Evolutionary conservation across 495 filamentous ascomycete genomes (phyloP).

Genomic region (Penicillium soppii): DNA sequence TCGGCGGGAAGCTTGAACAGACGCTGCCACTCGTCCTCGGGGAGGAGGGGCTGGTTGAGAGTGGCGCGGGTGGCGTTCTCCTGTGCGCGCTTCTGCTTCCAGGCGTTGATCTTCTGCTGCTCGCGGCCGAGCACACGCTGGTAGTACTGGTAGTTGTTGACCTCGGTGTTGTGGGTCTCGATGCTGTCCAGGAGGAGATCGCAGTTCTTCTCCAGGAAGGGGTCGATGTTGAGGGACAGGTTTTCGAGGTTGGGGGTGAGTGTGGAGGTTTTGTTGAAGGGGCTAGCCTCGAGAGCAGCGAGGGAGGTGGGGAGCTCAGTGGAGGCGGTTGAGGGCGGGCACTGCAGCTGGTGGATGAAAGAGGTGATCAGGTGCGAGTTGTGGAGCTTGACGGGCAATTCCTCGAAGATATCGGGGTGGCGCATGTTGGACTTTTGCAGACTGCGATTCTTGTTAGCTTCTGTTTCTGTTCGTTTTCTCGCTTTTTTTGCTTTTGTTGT

Average conservation of each 20-base stretch:
- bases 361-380: constrained; percentile 96
- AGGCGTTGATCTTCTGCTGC: constrained; percentile 92
- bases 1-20: constrained; percentile 96
- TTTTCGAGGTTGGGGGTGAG: constrained; percentile 84
- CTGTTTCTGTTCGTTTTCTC: no score
- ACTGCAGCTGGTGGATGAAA: constrained; percentile 85
- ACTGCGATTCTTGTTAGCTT: constrained; percentile 45
- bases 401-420: constrained; percentile 90
- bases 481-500: not conserved
- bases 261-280: constrained; percentile 49
- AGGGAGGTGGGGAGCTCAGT: constrained; percentile 73
- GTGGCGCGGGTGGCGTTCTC: constrained; percentile 84
- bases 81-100: constrained; percentile 92
- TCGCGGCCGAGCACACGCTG: constrained; percentile 92
- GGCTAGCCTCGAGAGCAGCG: constrained; percentile 62
- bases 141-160: constrained; percentile 99
- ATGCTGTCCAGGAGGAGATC: constrained; percentile 94
- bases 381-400: constrained; percentile 89
- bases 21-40: constrained; percentile 97
- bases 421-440: constrained; percentile 88
- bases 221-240: constrained; percentile 91
- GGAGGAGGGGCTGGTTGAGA: constrained; percentile 83
- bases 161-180: constrained; percentile 94
- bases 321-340: constrained; percentile 55
- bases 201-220: constrained; percentile 97